These are phyloP conservation scores for Botryotinia calthae DNA, from an alignment of 2,329 filamentous ascomycete species.

Conservation along the genomic window DNA sequence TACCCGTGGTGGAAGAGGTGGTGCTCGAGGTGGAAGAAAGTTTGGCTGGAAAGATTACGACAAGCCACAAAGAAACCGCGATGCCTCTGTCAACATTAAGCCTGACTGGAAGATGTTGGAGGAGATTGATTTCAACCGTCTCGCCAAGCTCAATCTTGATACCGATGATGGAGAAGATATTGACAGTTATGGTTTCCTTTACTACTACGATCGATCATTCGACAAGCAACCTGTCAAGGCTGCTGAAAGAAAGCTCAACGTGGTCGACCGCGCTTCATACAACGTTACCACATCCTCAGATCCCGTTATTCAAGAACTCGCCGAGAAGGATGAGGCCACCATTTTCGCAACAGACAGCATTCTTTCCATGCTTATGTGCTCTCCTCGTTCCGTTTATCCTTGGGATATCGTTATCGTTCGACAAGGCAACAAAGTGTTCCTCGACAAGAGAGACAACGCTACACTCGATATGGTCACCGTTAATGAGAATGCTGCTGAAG, in stretches of 20 bases:
- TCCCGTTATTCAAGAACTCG: constrained; percentile 93
- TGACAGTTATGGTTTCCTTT: constrained; percentile 93
- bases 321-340: constrained; percentile 91
- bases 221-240: constrained; percentile 92
- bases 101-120: constrained; percentile 93
- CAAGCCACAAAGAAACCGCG: constrained; percentile 93
- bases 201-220: constrained; percentile 95
- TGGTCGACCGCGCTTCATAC: constrained; percentile 92
- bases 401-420: constrained; percentile 96
- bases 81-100: constrained; percentile 94
- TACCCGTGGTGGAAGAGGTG: constrained; percentile 66
- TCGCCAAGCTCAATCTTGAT: constrained; percentile 93
- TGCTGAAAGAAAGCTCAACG: constrained; percentile 79
- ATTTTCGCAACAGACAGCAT: constrained; percentile 98
- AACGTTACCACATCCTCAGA: constrained; percentile 97
- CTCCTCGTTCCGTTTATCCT: constrained; percentile 92
- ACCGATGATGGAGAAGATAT: constrained; percentile 93
- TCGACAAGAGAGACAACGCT: constrained; percentile 96
- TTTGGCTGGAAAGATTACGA: constrained; percentile 99
- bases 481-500: constrained; percentile 97
- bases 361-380: constrained; percentile 98
- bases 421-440: constrained; percentile 94
- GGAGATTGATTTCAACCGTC: constrained; percentile 96
- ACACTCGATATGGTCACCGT: constrained; percentile 96
- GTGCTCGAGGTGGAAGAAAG: constrained; percentile 73